These are phyloP conservation scores for Kalaharituber pfeilii DNA, from an alignment of 2,329 filamentous ascomycete species.

Conservation along the genomic window DNA sequence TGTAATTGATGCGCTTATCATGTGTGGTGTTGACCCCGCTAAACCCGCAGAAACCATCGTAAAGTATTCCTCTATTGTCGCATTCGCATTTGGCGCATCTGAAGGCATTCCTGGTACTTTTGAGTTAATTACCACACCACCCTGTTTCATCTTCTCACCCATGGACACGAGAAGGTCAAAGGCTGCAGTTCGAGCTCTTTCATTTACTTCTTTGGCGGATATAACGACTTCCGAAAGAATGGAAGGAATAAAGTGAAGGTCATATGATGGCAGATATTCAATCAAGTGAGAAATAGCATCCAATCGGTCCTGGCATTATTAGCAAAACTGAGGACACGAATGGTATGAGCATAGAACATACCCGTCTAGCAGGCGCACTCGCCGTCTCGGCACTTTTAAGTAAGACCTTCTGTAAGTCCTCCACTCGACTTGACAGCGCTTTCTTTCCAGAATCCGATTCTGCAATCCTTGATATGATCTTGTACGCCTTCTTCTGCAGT, in stretches of 20 bases:
- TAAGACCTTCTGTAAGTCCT: constrained; percentile 67
- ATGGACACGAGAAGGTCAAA: constrained; percentile 83
- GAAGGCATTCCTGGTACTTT: constrained; percentile 75
- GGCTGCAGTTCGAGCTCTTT: constrained; percentile 73
- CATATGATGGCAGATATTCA: constrained; percentile 55
- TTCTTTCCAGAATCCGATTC: constrained; percentile 58
- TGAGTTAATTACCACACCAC: constrained; percentile 62
- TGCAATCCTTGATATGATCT: constrained; percentile 78
- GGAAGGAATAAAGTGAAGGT: constrained; percentile 82
- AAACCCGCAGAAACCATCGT: constrained; percentile 96
- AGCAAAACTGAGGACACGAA: background rate
- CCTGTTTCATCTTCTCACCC: constrained; percentile 62
- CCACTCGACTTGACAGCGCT: constrained; percentile 59
- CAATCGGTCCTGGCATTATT: constrained; percentile 45
- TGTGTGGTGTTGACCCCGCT: constrained; percentile 81
- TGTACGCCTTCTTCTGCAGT: constrained; percentile 97
- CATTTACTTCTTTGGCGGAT: constrained; percentile 92
- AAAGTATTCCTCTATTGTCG: constrained; percentile 85
- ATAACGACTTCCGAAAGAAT: constrained; percentile 90
- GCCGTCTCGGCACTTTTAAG: constrained; percentile 67
- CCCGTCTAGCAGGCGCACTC: constrained; percentile 61
- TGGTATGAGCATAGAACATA: background rate
- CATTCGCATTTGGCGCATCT: constrained; percentile 57
- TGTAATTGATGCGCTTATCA: constrained; percentile 95
- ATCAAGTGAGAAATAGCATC: constrained; percentile 67